These are phyloP conservation scores for Colletotrichum falcatum DNA, from an alignment of 2,329 filamentous ascomycete species.

Conservation along the genomic window DNA sequence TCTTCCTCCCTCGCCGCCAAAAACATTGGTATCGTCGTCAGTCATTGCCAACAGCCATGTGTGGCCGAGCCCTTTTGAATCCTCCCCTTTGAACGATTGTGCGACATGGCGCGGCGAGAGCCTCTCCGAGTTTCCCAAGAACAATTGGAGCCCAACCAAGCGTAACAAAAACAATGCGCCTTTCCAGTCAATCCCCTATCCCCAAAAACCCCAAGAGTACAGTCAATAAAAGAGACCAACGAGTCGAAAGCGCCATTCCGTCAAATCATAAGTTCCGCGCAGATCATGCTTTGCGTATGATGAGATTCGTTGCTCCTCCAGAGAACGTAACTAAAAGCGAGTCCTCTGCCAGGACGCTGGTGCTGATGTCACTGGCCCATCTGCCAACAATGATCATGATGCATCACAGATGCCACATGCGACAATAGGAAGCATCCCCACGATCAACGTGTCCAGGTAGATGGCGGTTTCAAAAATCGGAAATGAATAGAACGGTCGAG, in stretches of 20 bases:
- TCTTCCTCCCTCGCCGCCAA: background rate
- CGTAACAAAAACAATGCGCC: constrained; percentile 4
- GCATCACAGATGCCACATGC: background rate
- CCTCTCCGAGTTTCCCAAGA: background rate
- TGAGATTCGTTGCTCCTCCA: background rate
- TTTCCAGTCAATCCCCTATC: background rate
- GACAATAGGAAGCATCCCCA: background rate
- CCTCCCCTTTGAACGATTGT: constrained; percentile 8
- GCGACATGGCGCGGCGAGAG: background rate
- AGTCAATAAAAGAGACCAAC: background rate
- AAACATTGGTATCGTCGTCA: constrained; percentile 4
- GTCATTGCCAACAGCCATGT: background rate
- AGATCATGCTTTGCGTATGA: constrained; percentile 6
- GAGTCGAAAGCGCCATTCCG: constrained; percentile 11
- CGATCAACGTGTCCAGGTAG: constrained; percentile 11
- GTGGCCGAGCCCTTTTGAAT: background rate
- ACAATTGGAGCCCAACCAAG: background rate
- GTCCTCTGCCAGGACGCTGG: background rate
- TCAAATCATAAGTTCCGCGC: constrained; percentile 2
- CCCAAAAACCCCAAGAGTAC: background rate
- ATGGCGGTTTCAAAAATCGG: background rate
- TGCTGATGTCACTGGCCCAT: background rate
- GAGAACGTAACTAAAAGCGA: background rate
- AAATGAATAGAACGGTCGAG: background rate
- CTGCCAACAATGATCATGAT: background rate